Evolutionary conservation across 1,139 yeast species (phyloP).

Genomic region (Taiozyma sp.): DNA sequence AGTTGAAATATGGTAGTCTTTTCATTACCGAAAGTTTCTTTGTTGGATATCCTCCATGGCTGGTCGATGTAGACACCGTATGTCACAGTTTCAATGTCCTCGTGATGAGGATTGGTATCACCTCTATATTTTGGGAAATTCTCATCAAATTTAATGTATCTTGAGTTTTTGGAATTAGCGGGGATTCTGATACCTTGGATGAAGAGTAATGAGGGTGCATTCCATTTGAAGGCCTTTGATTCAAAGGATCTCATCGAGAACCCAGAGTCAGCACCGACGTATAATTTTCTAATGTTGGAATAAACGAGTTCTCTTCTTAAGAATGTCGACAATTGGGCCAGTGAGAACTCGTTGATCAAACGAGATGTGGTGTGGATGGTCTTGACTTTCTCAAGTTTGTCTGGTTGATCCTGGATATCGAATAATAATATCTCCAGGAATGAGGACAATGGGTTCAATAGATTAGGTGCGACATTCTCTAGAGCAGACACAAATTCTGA

Average conservation of each 20-base stretch:
- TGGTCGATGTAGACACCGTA: constrained; percentile 60
- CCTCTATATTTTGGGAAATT: constrained; percentile 49
- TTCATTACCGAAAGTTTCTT: constrained; percentile 64
- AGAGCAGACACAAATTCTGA: constrained; percentile 33
- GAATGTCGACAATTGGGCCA: constrained; percentile 29
- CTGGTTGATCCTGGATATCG: constrained; percentile 1
- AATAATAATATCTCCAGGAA: constrained; percentile 35
- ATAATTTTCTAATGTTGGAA: constrained; percentile 54
- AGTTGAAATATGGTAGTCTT: constrained; percentile 55
- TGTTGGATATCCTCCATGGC: constrained; percentile 79
- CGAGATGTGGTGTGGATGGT: constrained; percentile 18
- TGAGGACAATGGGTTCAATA: constrained; percentile 34
- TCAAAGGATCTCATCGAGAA: constrained; percentile 86
- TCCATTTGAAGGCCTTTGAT: constrained; percentile 84
- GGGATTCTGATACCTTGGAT: constrained; percentile 60
- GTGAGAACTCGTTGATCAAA: constrained; percentile 27
- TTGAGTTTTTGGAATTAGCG: constrained; percentile 36
- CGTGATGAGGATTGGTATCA: constrained; percentile 20
- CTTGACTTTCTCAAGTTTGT: constrained; percentile 4
- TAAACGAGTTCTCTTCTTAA: constrained; percentile 30
- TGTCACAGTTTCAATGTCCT: constrained; percentile 32
- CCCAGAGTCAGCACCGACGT: constrained; percentile 65
- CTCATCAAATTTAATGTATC: constrained; percentile 47
- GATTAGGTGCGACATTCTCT: constrained; percentile 29
- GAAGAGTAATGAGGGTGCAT: constrained; percentile 73